phyloP scores from a whole-genome alignment of 2,329 filamentous ascomycete genomes.

The Trichoderma gracile region DNA sequence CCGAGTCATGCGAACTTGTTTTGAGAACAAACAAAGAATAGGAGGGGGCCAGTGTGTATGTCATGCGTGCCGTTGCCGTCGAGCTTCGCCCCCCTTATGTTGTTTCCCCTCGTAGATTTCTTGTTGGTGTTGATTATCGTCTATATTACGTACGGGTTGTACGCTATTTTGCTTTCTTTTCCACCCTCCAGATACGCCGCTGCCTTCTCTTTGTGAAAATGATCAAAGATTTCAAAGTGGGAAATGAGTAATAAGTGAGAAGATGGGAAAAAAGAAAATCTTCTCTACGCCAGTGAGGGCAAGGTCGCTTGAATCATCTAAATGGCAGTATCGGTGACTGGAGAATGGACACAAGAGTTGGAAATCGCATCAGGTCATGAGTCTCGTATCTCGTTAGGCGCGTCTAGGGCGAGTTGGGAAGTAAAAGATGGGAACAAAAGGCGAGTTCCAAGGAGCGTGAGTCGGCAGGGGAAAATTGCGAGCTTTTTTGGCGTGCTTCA shows the following conservation, averaged over 20 bases:
- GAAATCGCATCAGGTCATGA: constrained; percentile 10
- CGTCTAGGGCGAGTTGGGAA: constrained; percentile 37
- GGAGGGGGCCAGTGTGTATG: neutral
- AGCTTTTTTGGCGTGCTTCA: constrained; percentile 50
- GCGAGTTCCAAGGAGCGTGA: constrained; percentile 54
- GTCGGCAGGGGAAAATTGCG: constrained; percentile 52
- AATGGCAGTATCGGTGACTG: constrained; percentile 6
- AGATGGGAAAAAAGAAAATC: neutral
- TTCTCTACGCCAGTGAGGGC: constrained; percentile 14
- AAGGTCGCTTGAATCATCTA: constrained; percentile 21
- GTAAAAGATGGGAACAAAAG: constrained; percentile 51
- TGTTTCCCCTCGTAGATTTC: no score
- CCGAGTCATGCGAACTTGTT: constrained; percentile 11
- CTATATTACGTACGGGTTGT: no score
- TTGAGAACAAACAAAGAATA: neutral
- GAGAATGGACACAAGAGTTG: neutral
- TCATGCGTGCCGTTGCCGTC: neutral
- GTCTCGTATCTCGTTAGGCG: constrained; percentile 23
- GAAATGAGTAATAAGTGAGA: neutral
- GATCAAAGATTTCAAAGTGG: neutral
- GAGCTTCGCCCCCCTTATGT: neutral
- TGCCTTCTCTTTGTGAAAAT: neutral
- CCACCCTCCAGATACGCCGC: neutral
- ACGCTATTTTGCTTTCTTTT: neutral
- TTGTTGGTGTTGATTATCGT: neutral